Percentiles rank a stretch among this genome's conserved stretches.
These are phyloP conservation scores for Penicillium sp. DNA, from an alignment of 2,329 filamentous ascomycete species.

Conservation along the genomic window DNA sequence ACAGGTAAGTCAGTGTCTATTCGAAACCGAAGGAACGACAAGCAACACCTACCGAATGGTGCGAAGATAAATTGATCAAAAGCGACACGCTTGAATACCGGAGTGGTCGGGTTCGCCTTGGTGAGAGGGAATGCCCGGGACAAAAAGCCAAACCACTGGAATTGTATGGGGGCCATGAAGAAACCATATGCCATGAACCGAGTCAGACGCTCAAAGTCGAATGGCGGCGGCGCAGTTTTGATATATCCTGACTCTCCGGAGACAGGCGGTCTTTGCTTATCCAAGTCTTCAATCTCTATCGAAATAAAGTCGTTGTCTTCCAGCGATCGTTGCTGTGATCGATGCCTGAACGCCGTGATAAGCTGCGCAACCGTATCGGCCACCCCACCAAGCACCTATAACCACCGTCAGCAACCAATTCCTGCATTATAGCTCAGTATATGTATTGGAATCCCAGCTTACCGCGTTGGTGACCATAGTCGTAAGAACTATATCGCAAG, in stretches of 20 bases:
- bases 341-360: constrained; percentile 71
- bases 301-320: constrained; percentile 68
- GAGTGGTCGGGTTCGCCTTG: constrained; percentile 69
- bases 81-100: constrained; percentile 84
- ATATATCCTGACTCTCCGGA: constrained; percentile 65
- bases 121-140: constrained; percentile 80
- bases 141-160: constrained; percentile 92
- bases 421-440: neutral
- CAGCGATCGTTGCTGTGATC: constrained; percentile 58
- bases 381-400: constrained; percentile 79
- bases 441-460: constrained; percentile 34
- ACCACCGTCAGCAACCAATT: constrained; percentile 9
- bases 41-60: constrained; percentile 65
- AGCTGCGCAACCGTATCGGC: constrained; percentile 95
- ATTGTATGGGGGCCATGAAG: constrained; percentile 91
- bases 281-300: constrained; percentile 86
- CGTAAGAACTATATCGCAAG: constrained; percentile 68
- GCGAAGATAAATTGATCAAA: constrained; percentile 94
- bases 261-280: constrained; percentile 72
- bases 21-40: neutral
- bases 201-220: constrained; percentile 92
- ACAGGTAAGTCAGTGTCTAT: neutral
- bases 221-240: constrained; percentile 70
- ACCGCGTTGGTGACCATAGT: constrained; percentile 99
- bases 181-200: constrained; percentile 98